A percentile compares a stretch with the other conserved stretches of the same genome.
Evolutionary conservation across 2,329 filamentous ascomycete genomes (phyloP).

Genomic region (Alternaria sp.): DNA sequence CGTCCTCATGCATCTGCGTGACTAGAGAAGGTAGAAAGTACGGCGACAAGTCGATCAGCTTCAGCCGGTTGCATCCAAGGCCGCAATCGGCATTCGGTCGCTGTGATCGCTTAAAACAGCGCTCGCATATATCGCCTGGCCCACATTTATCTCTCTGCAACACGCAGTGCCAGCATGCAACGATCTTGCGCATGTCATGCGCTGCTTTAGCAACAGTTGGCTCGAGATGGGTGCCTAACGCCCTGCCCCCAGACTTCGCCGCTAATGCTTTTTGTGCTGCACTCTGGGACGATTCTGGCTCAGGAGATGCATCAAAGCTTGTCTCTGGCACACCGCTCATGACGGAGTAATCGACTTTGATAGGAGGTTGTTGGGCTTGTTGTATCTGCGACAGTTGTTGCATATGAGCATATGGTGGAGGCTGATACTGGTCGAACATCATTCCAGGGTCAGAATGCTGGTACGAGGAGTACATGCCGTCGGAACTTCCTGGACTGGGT

Average conservation of each 20-base stretch:
- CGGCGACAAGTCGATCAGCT: conserved; percentile 54
- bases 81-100: conserved; percentile 52
- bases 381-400: conserved; percentile 11
- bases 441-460: conserved; percentile 38
- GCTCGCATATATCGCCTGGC: conserved; percentile 51
- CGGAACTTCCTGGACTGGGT: conserved; percentile 44
- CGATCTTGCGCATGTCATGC: conserved; percentile 57
- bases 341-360: conserved; percentile 15
- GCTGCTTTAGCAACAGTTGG: conserved; percentile 52
- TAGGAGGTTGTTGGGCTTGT: conserved; percentile 9
- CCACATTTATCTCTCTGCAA: conserved; percentile 59
- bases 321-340: conserved; percentile 25
- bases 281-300: conserved; percentile 32
- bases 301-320: conserved; percentile 37
- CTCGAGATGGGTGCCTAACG: conserved; percentile 50
- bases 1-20: conserved; percentile 55
- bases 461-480: conserved; percentile 38
- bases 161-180: conserved; percentile 60
- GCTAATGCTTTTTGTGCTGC: conserved; percentile 33
- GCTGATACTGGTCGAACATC: conserved; percentile 28
- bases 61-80: conserved; percentile 57
- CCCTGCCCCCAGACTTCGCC: conserved; percentile 48
- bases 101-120: conserved; percentile 51
- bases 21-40: conserved; percentile 56
- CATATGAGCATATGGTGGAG: conserved; percentile 19